Percentiles rank a stretch among this genome's conserved stretches.
These are phyloP conservation scores for Wallacemonas sp. DNA, from an alignment of 208 protist species.

Conservation along the genomic window DNA sequence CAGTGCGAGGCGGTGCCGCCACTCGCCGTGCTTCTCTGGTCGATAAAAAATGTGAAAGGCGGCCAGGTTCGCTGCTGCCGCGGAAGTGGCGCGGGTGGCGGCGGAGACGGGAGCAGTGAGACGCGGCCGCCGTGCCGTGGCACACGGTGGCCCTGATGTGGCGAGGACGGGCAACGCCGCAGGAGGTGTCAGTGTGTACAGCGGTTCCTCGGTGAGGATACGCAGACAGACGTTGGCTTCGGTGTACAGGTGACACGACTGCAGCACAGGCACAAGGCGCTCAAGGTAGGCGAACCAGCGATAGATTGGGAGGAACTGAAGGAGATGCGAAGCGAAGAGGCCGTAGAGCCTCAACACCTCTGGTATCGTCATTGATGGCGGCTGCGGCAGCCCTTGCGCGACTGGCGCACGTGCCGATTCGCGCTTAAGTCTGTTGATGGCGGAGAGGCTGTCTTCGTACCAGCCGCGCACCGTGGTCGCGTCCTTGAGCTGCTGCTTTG, in stretches of 20 bases:
- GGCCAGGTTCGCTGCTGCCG: not conserved
- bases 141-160: no score
- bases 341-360: constrained; percentile 38
- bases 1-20: constrained; percentile 56
- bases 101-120: not conserved
- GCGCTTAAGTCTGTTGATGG: not conserved
- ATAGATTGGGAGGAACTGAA: constrained; percentile 68
- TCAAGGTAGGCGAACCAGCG: constrained; percentile 71
- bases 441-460: not conserved
- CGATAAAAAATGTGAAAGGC: constrained; percentile 54
- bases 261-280: constrained; percentile 48
- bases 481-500: constrained; percentile 1
- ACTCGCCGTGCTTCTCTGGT: constrained; percentile 60
- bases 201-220: constrained; percentile 50
- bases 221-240: constrained; percentile 63
- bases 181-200: constrained; percentile 26
- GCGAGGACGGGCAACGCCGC: not conserved
- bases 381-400: not conserved
- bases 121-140: not conserved
- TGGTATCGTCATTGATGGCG: not conserved
- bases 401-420: not conserved
- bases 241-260: constrained; percentile 46
- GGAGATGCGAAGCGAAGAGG: constrained; percentile 54
- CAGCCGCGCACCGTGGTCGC: not conserved
- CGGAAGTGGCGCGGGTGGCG: not conserved